Percentiles rank a stretch among this genome's conserved stretches.
phyloP scores from a whole-genome alignment of 768 basidiomycete genomes.

The Tylopilus intermedius region DNA sequence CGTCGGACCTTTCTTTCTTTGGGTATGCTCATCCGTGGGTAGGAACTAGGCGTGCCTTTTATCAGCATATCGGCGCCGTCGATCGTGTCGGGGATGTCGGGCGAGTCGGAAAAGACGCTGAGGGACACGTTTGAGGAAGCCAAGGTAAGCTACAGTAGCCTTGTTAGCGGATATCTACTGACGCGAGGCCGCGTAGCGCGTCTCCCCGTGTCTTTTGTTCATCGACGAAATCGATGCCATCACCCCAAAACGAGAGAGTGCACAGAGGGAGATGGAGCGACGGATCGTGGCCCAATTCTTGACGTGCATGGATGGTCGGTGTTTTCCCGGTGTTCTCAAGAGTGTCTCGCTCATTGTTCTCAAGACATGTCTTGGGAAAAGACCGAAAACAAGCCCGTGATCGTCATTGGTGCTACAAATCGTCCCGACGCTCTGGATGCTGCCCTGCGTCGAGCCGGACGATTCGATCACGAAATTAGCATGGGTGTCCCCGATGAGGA shows the following conservation, averaged over 20 bases:
- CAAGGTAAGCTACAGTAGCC: conserved; percentile 48
- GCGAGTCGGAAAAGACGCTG: conserved; percentile 95
- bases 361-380: conserved; percentile 96
- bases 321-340: not conserved
- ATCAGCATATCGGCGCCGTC: conserved; percentile 93
- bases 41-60: conserved; percentile 93
- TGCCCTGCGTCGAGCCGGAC: conserved; percentile 85
- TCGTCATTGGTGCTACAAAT: conserved; percentile 96
- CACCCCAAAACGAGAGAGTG: conserved; percentile 95
- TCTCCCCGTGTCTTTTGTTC: conserved; percentile 90
- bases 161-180: not conserved
- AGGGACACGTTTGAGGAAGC: conserved; percentile 97
- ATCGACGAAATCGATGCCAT: conserved; percentile 99
- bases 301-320: conserved; percentile 96
- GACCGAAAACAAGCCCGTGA: conserved; percentile 85
- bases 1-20: not conserved
- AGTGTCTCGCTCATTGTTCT: not conserved
- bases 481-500: conserved; percentile 96
- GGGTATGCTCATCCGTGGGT: not conserved
- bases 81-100: conserved; percentile 96
- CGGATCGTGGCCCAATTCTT: conserved; percentile 96
- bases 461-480: conserved; percentile 96
- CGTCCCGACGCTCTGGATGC: conserved; percentile 92
- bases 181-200: conserved; percentile 45
- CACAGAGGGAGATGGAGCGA: conserved; percentile 97